Base-by-base conservation (phyloP, 768 basidiomycete genomes). In the Rhodocollybia butyracea region DNA sequence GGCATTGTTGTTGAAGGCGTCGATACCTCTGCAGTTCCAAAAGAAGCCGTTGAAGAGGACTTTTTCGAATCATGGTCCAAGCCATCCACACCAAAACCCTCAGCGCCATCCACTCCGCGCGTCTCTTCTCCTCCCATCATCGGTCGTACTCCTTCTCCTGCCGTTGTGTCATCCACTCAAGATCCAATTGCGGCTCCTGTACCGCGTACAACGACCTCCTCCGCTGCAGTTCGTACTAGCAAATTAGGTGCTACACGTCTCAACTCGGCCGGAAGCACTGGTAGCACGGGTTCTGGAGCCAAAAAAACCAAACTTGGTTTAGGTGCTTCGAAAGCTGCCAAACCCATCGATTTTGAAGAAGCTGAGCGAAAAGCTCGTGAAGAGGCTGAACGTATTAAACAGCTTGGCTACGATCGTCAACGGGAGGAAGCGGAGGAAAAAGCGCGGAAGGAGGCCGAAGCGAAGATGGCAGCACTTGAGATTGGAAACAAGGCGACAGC, bases 41-140 rank as follows among this genome's bases (percentile, higher is more conserved):
- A 72, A 53, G 67, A 67, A 57, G 76, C 78, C 41, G 72, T 74
- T 0, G 93, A 93, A 51, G 95, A 97, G 8, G 95, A 98, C 67
- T 99, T 99, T 72, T 99, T 98, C 73, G 86, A 91, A 45, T 89
- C 91, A 26, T 98, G 96, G 95, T 94, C 95, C 59, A 96, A 96
- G 68, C 88, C 91, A 1, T 72, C 77, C 31, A 80, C 81, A 6
- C 79, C 82, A 4, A 84, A 80, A 66, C 59, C 81, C 1, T 77
- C 82, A 13, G 64, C 77, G 3, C 70, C 85, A 11, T 70, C 80
- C n/a, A 74, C 84, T 3, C 74, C 81, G 3, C 71, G 80, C 32
- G 69, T 76, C 21, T 63, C 78, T 1, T 73, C 80, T 1, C 83
- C 85, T 3, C 86, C 89, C 15, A 74, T 78, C 27, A 70, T 88